Evolutionary conservation across 2,329 filamentous ascomycete species (phyloP).

Genomic region (Polychaeton citri): DNA sequence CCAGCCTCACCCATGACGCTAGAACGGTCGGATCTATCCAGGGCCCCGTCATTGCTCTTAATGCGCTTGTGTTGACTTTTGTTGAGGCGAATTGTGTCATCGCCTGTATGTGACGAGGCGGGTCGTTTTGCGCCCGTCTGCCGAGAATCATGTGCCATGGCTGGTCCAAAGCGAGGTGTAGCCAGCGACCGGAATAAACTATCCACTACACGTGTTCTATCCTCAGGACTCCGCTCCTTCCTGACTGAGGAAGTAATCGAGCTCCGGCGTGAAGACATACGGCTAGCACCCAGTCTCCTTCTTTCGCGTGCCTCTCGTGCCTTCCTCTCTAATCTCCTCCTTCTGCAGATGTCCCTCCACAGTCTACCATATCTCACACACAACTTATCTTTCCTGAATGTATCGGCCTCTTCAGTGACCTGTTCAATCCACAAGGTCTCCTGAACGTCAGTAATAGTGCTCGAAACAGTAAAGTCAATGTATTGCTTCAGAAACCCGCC

Average conservation of each 20-base stretch:
- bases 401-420: slow-evolving; percentile 15
- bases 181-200: slow-evolving; percentile 10
- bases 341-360: slow-evolving; percentile 26
- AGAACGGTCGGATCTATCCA: slow-evolving; percentile 10
- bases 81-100: slow-evolving; percentile 1
- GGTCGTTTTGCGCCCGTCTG: slow-evolving; percentile 15
- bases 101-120: slow-evolving; percentile 10
- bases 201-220: slow-evolving; percentile 8
- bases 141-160: neutral
- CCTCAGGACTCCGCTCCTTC: slow-evolving; percentile 1
- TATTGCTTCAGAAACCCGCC: slow-evolving; percentile 32
- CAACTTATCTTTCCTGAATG: slow-evolving; percentile 20
- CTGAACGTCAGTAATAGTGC: slow-evolving; percentile 21
- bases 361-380: slow-evolving; percentile 21
- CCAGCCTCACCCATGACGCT: slow-evolving; percentile 6
- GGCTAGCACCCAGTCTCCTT: slow-evolving; percentile 2
- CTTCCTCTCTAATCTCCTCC: slow-evolving; percentile 20
- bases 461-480: slow-evolving; percentile 25
- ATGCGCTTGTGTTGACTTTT: slow-evolving; percentile 14
- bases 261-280: neutral
- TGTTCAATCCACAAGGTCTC: slow-evolving; percentile 20
- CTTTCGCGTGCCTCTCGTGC: slow-evolving; percentile 24
- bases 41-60: slow-evolving; percentile 15
- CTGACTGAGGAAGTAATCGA: neutral
- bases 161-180: too few species aligned